phyloP scores from a whole-genome alignment of 169 alveolate genomes.

The Plasmodium gaboni region DNA sequence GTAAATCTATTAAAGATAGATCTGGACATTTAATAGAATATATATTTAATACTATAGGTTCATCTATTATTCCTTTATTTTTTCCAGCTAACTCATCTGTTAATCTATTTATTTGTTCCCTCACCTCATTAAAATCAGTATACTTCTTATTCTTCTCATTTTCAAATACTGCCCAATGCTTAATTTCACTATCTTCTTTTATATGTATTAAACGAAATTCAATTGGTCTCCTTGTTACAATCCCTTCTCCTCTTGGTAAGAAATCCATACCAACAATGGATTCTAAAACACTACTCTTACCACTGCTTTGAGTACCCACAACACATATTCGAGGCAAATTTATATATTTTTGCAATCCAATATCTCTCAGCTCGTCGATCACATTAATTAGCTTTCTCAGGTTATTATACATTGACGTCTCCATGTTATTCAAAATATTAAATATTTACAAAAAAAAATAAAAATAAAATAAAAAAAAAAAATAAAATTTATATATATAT shows the following conservation, averaged over 20 bases:
- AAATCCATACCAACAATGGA: conserved; percentile 98
- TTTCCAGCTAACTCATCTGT: conserved; percentile 94
- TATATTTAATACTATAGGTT: conserved; percentile 97
- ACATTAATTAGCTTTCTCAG: conserved; percentile 38
- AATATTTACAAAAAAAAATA: background rate
- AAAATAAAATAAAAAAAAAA: conserved; percentile 1
- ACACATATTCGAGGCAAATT: conserved; percentile 92
- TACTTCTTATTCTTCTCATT: conserved; percentile 85
- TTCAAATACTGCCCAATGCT: conserved; percentile 86
- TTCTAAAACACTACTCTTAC: conserved; percentile 95
- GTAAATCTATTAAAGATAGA: conserved; percentile 98
- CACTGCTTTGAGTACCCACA: conserved; percentile 92
- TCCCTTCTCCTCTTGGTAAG: conserved; percentile 98
- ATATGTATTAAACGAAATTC: conserved; percentile 95
- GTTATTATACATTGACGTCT: conserved; percentile 42
- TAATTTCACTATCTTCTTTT: conserved; percentile 83
- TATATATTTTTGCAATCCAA: conserved; percentile 94
- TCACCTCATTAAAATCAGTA: conserved; percentile 93
- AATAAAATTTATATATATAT: background rate
- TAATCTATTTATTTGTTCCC: conserved; percentile 90
- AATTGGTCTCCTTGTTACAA: conserved; percentile 99
- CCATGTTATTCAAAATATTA: conserved; percentile 15
- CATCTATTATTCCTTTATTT: conserved; percentile 96
- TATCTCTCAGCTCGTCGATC: conserved; percentile 92
- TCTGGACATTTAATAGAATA: conserved; percentile 97